Conservation (phyloP, 2,329 filamentous ascomycete species). For the Lizonia empirigonia region DNA sequence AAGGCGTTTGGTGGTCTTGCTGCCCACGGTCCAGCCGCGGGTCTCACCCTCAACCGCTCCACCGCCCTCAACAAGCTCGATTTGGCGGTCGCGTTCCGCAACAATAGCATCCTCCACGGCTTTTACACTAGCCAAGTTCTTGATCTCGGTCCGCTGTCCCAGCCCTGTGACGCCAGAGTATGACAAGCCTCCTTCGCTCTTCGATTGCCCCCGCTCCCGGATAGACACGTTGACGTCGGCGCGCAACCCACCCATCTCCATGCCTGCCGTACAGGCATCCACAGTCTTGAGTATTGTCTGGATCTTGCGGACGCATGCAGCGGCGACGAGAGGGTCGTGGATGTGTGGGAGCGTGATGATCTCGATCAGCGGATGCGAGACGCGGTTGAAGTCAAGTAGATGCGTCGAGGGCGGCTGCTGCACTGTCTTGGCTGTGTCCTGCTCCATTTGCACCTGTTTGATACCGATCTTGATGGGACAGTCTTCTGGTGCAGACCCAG, state of each 20-base stretch:
- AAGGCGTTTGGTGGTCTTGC: constrained; percentile 77
- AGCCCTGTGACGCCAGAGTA: constrained; percentile 67
- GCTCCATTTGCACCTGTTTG: constrained; percentile 94
- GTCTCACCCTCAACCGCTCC: constrained; percentile 83
- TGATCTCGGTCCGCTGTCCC: constrained; percentile 93
- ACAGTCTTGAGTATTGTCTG: constrained; percentile 79
- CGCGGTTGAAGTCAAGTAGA: constrained; percentile 91
- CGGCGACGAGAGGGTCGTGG: constrained; percentile 83
- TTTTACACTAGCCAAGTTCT: constrained; percentile 94
- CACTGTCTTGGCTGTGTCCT: constrained; percentile 94
- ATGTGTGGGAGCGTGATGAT: constrained; percentile 93
- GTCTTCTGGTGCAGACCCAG: constrained; percentile 75
- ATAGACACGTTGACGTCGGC: constrained; percentile 97
- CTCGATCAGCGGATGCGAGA: constrained; percentile 88
- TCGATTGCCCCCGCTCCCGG: constrained; percentile 54
- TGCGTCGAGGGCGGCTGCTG: constrained; percentile 74
- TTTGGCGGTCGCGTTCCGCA: constrained; percentile 88
- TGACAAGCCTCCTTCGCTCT: constrained; percentile 45
- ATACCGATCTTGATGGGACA: constrained; percentile 78
- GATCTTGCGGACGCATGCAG: constrained; percentile 86
- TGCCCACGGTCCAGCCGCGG: constrained; percentile 87
- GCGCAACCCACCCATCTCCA: constrained; percentile 89
- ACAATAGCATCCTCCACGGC: constrained; percentile 94
- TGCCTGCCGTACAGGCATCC: constrained; percentile 85
- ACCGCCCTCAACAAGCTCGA: constrained; percentile 75